Evolutionary conservation across 306 rosid genomes (phyloP).

Genomic region (Pueraria montana): DNA sequence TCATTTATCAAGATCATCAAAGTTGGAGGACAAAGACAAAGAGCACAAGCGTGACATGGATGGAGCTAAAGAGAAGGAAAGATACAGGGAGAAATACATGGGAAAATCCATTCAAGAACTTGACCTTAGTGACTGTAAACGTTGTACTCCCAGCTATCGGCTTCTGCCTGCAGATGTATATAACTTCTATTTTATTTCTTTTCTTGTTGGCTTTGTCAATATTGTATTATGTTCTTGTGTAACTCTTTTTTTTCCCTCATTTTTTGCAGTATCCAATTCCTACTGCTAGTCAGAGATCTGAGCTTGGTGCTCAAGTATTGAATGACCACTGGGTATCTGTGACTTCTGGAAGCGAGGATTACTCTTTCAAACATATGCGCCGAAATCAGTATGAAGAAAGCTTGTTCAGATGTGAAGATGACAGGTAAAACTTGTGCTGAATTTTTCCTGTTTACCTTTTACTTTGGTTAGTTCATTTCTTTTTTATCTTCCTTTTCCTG

Average conservation of each 20-base stretch:
- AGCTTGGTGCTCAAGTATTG: conserved; percentile 88
- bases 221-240: conserved; percentile 27
- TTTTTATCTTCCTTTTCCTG: conserved; percentile 1
- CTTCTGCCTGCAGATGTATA: conserved; percentile 91
- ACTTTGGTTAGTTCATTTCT: background rate
- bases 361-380: conserved; percentile 98
- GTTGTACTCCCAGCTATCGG: conserved; percentile 95
- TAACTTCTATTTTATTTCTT: conserved; percentile 9
- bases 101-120: conserved; percentile 96
- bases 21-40: conserved; percentile 85
- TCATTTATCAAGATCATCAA: conserved; percentile 68
- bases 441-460: conserved; percentile 2
- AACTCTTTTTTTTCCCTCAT: conserved; percentile 30
- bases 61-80: conserved; percentile 86
- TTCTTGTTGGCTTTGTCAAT: conserved; percentile 39
- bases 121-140: conserved; percentile 86
- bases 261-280: conserved; percentile 95
- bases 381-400: conserved; percentile 98
- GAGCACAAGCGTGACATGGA: conserved; percentile 80
- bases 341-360: conserved; percentile 99
- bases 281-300: conserved; percentile 88
- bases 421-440: conserved; percentile 67
- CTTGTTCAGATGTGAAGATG: conserved; percentile 97
- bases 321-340: conserved; percentile 99
- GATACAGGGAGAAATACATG: conserved; percentile 83